Evolutionary conservation across 2,329 filamentous ascomycete species (phyloP).

Genomic region (Periconia digitata): DNA sequence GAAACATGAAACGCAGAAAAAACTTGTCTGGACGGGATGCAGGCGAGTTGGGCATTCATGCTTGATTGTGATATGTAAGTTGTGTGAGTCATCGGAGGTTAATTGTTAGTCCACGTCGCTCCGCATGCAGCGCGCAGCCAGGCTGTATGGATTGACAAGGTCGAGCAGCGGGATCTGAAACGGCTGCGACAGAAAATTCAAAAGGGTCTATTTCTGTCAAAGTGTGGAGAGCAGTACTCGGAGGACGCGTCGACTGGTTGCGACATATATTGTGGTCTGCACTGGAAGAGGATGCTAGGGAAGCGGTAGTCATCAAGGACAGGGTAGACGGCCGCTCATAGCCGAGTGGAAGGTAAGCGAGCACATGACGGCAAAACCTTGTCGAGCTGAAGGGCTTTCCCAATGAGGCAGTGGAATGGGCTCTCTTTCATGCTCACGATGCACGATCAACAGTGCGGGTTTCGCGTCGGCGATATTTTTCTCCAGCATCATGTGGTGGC

Average conservation of each 20-base stretch:
- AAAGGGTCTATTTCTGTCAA: background rate
- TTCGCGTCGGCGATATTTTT: background rate
- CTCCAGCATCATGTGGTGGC: background rate
- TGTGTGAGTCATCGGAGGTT: conserved; percentile 32
- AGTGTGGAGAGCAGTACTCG: conserved; percentile 22
- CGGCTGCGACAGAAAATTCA: conserved; percentile 16
- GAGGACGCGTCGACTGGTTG: conserved; percentile 21
- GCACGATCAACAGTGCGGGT: conserved; percentile 10
- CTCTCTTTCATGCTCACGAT: conserved; percentile 23
- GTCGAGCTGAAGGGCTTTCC: conserved; percentile 34
- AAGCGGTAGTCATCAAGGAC: conserved; percentile 5
- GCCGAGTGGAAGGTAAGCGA: conserved; percentile 9
- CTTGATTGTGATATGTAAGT: conserved; percentile 14
- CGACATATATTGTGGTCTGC: conserved; percentile 15
- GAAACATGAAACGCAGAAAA: conserved; percentile 10
- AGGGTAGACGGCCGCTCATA: conserved; percentile 22
- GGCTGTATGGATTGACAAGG: conserved; percentile 12
- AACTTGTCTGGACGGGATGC: background rate
- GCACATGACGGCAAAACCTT: conserved; percentile 22
- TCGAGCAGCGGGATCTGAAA: conserved; percentile 35
- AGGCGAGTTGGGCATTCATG: background rate
- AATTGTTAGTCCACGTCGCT: conserved; percentile 30
- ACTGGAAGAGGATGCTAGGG: no score
- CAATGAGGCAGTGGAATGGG: conserved; percentile 13
- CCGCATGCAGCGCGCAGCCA: conserved; percentile 28